Percentiles rank a stretch among this genome's conserved stretches.
These are phyloP conservation scores for Didymella lethalis DNA, from an alignment of 2,329 filamentous ascomycete genomes.

Conservation along the genomic window DNA sequence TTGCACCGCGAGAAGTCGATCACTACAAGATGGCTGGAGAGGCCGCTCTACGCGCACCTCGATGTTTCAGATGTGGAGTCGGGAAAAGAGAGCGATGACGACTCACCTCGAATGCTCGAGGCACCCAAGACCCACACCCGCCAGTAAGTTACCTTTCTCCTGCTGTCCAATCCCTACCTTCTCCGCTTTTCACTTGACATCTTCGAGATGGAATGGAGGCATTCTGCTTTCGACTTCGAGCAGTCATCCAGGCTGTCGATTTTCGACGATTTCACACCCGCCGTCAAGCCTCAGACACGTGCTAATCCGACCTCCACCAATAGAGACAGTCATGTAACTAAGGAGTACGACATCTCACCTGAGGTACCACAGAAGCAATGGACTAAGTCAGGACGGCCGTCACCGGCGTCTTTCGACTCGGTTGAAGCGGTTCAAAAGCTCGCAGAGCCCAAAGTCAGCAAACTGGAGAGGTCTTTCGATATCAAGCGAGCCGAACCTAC, in stretches of 20 bases:
- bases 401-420: slow-evolving; percentile 28
- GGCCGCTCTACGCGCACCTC: slow-evolving; percentile 35
- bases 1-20: slow-evolving; percentile 35
- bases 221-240: slow-evolving; percentile 21
- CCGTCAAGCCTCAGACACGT: slow-evolving; percentile 11
- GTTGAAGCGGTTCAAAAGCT: slow-evolving; percentile 24
- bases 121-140: slow-evolving; percentile 22
- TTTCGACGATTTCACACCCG: slow-evolving; percentile 14
- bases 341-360: slow-evolving; percentile 21
- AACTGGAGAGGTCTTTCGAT: slow-evolving; percentile 27
- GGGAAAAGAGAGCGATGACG: slow-evolving; percentile 22
- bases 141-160: slow-evolving; percentile 19
- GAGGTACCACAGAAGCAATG: slow-evolving; percentile 27
- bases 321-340: slow-evolving; percentile 20
- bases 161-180: slow-evolving; percentile 18
- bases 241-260: slow-evolving; percentile 16
- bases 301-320: slow-evolving; percentile 16
- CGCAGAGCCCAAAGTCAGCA: slow-evolving; percentile 22
- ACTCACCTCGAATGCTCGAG: slow-evolving; percentile 18
- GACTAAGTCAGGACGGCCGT: slow-evolving; percentile 30
- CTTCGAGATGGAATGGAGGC: slow-evolving; percentile 23
- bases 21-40: slow-evolving; percentile 41
- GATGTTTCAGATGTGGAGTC: slow-evolving; percentile 28
- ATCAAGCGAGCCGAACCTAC: slow-evolving; percentile 28
- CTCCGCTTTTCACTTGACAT: slow-evolving; percentile 22